Conservation (phyloP, 768 basidiomycete species). For the Tricholoma bakamatsutake region DNA sequence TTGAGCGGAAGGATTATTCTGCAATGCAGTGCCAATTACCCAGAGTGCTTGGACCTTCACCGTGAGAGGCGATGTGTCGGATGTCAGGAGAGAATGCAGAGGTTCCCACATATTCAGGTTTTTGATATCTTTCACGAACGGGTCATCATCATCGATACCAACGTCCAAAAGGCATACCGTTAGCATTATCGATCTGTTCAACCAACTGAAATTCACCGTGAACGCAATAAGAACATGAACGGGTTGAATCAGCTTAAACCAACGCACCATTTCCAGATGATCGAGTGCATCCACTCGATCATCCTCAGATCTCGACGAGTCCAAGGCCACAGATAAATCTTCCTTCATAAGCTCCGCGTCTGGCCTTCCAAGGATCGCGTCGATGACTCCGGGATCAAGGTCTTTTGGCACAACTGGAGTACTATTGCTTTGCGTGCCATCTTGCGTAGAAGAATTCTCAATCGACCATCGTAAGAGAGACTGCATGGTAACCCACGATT, state of each 20-base stretch:
- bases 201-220: slow-evolving; percentile 47
- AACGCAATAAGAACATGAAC: neutral
- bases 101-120: slow-evolving; percentile 78
- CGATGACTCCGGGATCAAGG: slow-evolving; percentile 80
- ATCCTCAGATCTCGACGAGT: slow-evolving; percentile 47
- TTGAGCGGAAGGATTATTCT: slow-evolving; percentile 87
- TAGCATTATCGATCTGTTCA: slow-evolving; percentile 89
- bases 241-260: neutral
- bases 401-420: slow-evolving; percentile 37
- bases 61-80: slow-evolving; percentile 46
- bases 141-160: neutral
- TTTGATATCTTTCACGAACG: slow-evolving; percentile 50
- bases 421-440: slow-evolving; percentile 21
- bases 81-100: slow-evolving; percentile 55
- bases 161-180: slow-evolving; percentile 46
- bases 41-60: slow-evolving; percentile 70
- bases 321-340: slow-evolving; percentile 57
- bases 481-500: slow-evolving; percentile 41
- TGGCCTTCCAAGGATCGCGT: slow-evolving; percentile 77
- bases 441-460: slow-evolving; percentile 50
- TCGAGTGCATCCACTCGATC: slow-evolving; percentile 69
- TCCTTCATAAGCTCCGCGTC: slow-evolving; percentile 85
- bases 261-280: slow-evolving; percentile 77
- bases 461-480: slow-evolving; percentile 80
- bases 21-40: slow-evolving; percentile 85